phyloP scores from a whole-genome alignment of 1,284 basidiomycete genomes.

The Cryptococcus deneoformans region DNA sequence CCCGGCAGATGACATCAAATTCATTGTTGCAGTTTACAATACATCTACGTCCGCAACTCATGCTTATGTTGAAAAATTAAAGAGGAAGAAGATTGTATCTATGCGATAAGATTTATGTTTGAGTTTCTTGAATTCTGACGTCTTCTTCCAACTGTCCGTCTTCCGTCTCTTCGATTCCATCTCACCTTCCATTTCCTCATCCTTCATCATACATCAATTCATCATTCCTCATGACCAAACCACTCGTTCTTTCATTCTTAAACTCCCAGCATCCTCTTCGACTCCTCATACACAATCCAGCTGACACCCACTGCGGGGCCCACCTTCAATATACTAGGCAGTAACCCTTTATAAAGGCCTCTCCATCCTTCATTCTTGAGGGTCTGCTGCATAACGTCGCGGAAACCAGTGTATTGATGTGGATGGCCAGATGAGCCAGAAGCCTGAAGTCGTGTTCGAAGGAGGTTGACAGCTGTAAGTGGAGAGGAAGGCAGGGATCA shows the following conservation, averaged over 20 bases:
- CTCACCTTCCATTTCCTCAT: too few relatives aligned
- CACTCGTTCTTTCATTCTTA: slow-evolving; percentile 3
- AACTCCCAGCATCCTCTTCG: slow-evolving; percentile 43
- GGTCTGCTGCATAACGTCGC: slow-evolving; percentile 81
- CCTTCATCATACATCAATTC: too few relatives aligned
- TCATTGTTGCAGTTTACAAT: too few relatives aligned
- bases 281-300: slow-evolving; percentile 66
- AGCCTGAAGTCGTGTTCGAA: slow-evolving; percentile 92
- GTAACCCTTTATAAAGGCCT: slow-evolving; percentile 91
- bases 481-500: neutral
- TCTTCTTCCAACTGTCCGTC: too few relatives aligned
- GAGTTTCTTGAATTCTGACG: too few relatives aligned
- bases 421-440: slow-evolving; percentile 92
- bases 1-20: too few relatives aligned
- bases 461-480: slow-evolving; percentile 68
- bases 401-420: slow-evolving; percentile 78
- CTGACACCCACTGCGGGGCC: slow-evolving; percentile 92
- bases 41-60: too few relatives aligned
- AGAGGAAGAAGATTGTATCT: too few relatives aligned
- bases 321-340: slow-evolving; percentile 91
- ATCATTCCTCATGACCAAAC: too few relatives aligned
- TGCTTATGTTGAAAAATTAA: too few relatives aligned
- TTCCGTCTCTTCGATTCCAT: too few relatives aligned
- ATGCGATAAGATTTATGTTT: too few relatives aligned
- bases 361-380: slow-evolving; percentile 83